Conservation (phyloP, 2,329 filamentous ascomycete genomes). For the Emericellopsis atlantica region DNA sequence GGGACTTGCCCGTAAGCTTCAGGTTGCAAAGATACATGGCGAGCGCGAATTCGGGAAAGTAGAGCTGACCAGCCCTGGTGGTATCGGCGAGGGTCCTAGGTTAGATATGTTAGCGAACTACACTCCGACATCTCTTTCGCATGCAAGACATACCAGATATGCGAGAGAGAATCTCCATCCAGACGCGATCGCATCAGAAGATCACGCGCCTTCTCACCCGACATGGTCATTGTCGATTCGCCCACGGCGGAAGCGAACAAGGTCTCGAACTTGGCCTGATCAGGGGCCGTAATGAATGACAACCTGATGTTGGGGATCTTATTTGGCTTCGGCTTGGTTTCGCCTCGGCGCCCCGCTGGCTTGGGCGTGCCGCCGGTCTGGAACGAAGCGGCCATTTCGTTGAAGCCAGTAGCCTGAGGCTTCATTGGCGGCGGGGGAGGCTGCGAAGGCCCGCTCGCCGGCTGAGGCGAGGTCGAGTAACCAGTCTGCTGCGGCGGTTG, state of each 20-base stretch:
- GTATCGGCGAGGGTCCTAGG: constrained; percentile 81
- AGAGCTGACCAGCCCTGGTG: constrained; percentile 86
- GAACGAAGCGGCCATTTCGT: constrained; percentile 55
- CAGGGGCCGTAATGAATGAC: constrained; percentile 89
- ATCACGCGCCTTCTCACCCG: constrained; percentile 85
- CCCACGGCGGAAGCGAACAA: constrained; percentile 93
- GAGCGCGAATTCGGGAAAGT: constrained; percentile 94
- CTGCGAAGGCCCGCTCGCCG: constrained; percentile 29
- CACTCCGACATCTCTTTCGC: not conserved
- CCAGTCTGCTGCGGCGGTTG: constrained; percentile 29
- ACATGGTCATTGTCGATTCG: constrained; percentile 71
- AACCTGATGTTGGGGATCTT: constrained; percentile 90
- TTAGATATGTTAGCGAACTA: constrained; percentile 7
- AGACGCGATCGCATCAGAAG: constrained; percentile 80
- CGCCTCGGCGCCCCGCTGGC: constrained; percentile 29
- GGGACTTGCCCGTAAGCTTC: constrained; percentile 72
- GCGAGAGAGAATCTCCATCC: constrained; percentile 73
- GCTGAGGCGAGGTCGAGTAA: constrained; percentile 36
- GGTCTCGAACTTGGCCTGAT: constrained; percentile 95
- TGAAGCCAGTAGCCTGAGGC: constrained; percentile 53
- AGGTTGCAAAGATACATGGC: constrained; percentile 98
- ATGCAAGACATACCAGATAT: constrained; percentile 61
- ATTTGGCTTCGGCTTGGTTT: constrained; percentile 39
- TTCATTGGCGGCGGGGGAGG: constrained; percentile 45
- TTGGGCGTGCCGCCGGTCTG: constrained; percentile 35